Evolutionary conservation across 2,329 filamentous ascomycete genomes (phyloP).

Genomic region (Aureobasidium musti): DNA sequence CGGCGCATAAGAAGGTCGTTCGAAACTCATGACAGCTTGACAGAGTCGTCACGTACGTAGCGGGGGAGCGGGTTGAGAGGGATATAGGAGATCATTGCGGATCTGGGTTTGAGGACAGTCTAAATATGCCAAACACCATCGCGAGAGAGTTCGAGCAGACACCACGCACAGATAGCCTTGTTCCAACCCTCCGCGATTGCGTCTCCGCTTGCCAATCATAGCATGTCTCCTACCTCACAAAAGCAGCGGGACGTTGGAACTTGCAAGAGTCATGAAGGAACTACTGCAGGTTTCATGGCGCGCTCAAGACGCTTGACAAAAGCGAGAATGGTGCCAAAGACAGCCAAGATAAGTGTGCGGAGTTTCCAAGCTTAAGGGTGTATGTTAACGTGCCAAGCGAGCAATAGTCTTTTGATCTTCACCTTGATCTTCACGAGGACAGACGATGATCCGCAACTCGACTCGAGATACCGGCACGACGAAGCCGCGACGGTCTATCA

Average conservation of each 20-base stretch:
- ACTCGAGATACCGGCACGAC: slow-evolving; percentile 5
- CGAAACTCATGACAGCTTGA: slow-evolving; percentile 3
- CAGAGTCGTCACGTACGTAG: slow-evolving; percentile 5
- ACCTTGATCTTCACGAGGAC: slow-evolving; percentile 1
- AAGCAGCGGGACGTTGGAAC: slow-evolving; percentile 16
- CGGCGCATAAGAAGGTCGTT: neutral
- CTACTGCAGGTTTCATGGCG: slow-evolving; percentile 26
- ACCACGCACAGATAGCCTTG: neutral
- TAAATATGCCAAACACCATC: slow-evolving; percentile 12
- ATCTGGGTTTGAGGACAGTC: slow-evolving; percentile 12
- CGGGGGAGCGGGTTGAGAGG: neutral
- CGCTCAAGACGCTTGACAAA: slow-evolving; percentile 4
- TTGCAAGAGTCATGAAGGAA: slow-evolving; percentile 20
- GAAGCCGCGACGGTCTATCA: slow-evolving; percentile 5
- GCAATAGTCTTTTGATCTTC: slow-evolving; percentile 25
- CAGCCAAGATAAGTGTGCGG: slow-evolving; percentile 15
- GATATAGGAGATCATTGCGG: slow-evolving; percentile 1
- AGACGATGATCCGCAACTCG: slow-evolving; percentile 21
- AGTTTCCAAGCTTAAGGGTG: slow-evolving; percentile 1
- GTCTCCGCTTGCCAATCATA: slow-evolving; percentile 18
- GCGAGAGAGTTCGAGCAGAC: slow-evolving; percentile 5
- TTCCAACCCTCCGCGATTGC: slow-evolving; percentile 12
- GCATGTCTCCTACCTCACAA: neutral
- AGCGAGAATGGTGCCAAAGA: slow-evolving; percentile 16
- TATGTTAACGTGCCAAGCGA: neutral